Percentiles rank a stretch among this genome's conserved stretches.
Evolutionary conservation across 345 rosid species (phyloP).

Genomic region (Rhizophora mangle): DNA sequence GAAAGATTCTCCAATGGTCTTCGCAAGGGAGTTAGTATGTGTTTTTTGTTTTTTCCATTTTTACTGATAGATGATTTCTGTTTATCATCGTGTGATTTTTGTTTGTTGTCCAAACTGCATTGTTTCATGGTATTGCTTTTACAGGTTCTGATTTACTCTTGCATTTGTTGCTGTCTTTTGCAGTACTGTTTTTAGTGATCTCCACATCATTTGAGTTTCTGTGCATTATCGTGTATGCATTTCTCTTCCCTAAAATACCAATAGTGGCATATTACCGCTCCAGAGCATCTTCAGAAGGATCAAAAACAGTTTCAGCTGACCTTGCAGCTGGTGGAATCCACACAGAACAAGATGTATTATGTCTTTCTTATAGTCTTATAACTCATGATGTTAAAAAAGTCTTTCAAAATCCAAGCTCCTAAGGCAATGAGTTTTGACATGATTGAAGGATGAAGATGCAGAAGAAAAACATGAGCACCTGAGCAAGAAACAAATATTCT

Average conservation of each 20-base stretch:
- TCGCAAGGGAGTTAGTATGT: slow-evolving; percentile 80
- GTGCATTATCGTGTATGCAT: slow-evolving; percentile 62
- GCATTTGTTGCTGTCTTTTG: not conserved
- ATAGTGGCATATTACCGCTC: slow-evolving; percentile 77
- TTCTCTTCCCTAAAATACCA: slow-evolving; percentile 65
- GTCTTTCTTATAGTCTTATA: not conserved
- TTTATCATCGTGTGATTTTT: too few relatives aligned
- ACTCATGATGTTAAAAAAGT: not conserved
- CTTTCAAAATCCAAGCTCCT: not conserved
- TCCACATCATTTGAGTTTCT: slow-evolving; percentile 61
- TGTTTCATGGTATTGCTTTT: too few relatives aligned
- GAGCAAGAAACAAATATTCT: slow-evolving; percentile 51
- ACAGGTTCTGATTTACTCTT: too few relatives aligned
- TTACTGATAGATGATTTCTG: not conserved
- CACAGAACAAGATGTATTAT: slow-evolving; percentile 15
- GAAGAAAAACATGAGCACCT: slow-evolving; percentile 39
- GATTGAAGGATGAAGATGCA: slow-evolving; percentile 39
- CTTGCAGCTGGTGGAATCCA: slow-evolving; percentile 86
- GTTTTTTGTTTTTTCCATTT: not conserved
- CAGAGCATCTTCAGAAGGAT: slow-evolving; percentile 87
- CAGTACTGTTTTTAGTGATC: slow-evolving; percentile 79
- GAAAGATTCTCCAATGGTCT: slow-evolving; percentile 58
- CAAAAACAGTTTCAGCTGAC: slow-evolving; percentile 73
- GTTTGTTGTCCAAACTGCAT: too few relatives aligned
- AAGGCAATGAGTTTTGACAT: not conserved